These are phyloP conservation scores for Coniochaeta ligniaria DNA, from an alignment of 2,329 filamentous ascomycete genomes.

Conservation along the genomic window DNA sequence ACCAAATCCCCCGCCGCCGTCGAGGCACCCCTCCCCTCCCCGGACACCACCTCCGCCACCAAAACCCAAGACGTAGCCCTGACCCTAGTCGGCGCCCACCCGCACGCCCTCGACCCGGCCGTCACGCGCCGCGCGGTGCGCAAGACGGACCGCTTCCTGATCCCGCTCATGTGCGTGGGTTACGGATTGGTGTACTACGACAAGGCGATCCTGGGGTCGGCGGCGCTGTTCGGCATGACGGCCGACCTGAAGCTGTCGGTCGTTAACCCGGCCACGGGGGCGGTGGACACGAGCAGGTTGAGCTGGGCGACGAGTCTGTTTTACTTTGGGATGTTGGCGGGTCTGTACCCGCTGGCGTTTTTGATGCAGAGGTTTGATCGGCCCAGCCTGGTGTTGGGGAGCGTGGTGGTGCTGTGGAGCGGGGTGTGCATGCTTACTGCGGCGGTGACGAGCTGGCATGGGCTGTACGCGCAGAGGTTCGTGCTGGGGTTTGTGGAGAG, in stretches of 20 bases:
- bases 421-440: slow-evolving; percentile 62
- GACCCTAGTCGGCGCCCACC: slow-evolving; percentile 51
- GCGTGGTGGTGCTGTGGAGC: slow-evolving; percentile 58
- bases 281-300: slow-evolving; percentile 58
- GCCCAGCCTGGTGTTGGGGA: slow-evolving; percentile 52
- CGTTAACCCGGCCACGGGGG: slow-evolving; percentile 42
- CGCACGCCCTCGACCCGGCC: slow-evolving; percentile 40
- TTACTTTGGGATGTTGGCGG: slow-evolving; percentile 73
- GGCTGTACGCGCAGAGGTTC: slow-evolving; percentile 61
- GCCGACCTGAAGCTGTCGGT: slow-evolving; percentile 55
- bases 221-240: slow-evolving; percentile 71
- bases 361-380: slow-evolving; percentile 60
- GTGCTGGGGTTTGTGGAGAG: slow-evolving; percentile 57
- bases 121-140: slow-evolving; percentile 39
- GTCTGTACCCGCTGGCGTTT: slow-evolving; percentile 68
- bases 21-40: background rate
- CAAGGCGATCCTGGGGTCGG: slow-evolving; percentile 68
- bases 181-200: slow-evolving; percentile 65
- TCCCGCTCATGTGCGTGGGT: slow-evolving; percentile 49
- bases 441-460: slow-evolving; percentile 54
- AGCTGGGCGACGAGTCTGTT: slow-evolving; percentile 74
- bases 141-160: slow-evolving; percentile 50
- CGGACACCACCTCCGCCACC: background rate
- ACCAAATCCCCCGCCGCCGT: background rate
- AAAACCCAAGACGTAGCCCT: slow-evolving; percentile 44